Percentiles rank a stretch among this genome's conserved stretches.
Conservation (phyloP, 345 rosid genomes). For the Acer saccharum region DNA sequence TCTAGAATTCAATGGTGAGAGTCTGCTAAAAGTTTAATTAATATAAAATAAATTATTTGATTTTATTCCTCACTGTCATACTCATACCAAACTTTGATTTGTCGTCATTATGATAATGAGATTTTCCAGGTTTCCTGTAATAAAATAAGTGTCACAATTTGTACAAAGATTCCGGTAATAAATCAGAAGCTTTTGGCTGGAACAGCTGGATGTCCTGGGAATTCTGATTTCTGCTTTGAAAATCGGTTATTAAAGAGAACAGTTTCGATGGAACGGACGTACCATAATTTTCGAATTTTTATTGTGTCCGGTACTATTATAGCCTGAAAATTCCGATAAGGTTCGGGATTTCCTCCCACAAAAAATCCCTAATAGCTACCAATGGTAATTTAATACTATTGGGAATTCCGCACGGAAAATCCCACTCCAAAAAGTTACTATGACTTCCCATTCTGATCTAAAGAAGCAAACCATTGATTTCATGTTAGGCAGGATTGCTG, state of each 20-base stretch:
- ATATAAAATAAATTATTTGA: neutral
- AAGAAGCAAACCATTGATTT: too few species aligned
- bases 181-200: neutral
- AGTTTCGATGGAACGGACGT: neutral
- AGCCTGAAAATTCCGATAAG: too few species aligned
- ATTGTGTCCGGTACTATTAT: neutral
- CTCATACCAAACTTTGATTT: neutral
- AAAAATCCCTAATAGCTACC: too few species aligned
- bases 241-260: neutral
- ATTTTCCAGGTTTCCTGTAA: neutral
- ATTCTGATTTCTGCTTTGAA: too few species aligned
- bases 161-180: neutral
- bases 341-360: too few species aligned
- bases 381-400: too few species aligned
- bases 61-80: conserved; percentile 1
- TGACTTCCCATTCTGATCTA: too few species aligned
- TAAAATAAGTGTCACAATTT: neutral
- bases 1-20: neutral
- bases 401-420: too few species aligned
- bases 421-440: too few species aligned
- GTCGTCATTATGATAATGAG: neutral
- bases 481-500: too few species aligned
- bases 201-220: neutral
- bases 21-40: neutral
- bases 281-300: neutral